Conservation (phyloP, 768 basidiomycete species). For the Boletus insuetus region DNA sequence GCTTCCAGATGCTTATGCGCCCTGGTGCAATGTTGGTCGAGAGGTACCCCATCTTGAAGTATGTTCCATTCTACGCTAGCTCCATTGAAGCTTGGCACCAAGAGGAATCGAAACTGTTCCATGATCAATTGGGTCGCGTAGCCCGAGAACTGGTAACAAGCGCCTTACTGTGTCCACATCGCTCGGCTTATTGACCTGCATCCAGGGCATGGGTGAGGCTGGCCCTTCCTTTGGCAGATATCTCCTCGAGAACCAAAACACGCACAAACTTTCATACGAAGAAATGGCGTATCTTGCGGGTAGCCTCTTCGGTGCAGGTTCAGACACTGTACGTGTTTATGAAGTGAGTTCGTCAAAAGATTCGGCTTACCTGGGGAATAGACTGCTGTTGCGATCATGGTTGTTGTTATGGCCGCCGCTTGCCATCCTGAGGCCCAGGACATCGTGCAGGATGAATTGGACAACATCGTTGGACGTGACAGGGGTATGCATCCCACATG, state of each 20-base stretch:
- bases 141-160: constrained; percentile 40
- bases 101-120: constrained; percentile 57
- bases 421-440: constrained; percentile 51
- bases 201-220: constrained; percentile 21
- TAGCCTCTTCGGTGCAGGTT: constrained; percentile 64
- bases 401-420: constrained; percentile 56
- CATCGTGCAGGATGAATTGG: constrained; percentile 53
- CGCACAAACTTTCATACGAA: constrained; percentile 51
- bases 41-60: constrained; percentile 36
- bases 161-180: background rate
- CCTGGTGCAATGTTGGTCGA: constrained; percentile 38
- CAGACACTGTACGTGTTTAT: constrained; percentile 48
- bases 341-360: background rate
- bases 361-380: constrained; percentile 8
- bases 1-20: constrained; percentile 36
- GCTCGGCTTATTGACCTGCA: background rate
- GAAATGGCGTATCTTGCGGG: constrained; percentile 65
- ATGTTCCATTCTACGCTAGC: constrained; percentile 61
- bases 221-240: constrained; percentile 54
- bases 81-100: constrained; percentile 53
- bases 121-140: constrained; percentile 48
- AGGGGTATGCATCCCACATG: constrained; percentile 17
- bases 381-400: constrained; percentile 57
- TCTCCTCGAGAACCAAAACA: constrained; percentile 52
- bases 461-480: constrained; percentile 48